Base-by-base conservation (phyloP, 1,284 basidiomycete genomes). In the Cutaneotrichosporon arboriforme region DNA sequence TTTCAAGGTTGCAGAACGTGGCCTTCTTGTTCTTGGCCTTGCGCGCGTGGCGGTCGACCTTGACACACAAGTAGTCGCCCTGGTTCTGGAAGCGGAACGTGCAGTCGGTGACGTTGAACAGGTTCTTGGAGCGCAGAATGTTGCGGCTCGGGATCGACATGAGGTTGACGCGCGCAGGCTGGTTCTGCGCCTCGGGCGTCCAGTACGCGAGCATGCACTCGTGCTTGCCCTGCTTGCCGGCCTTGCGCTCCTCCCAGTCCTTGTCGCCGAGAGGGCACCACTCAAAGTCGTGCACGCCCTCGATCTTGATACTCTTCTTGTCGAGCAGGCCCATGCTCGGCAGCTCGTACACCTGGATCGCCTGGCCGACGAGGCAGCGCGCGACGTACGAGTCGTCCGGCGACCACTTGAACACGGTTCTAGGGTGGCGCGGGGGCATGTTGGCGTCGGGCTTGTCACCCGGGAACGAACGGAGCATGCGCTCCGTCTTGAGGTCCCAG, bases 41-140 rank as follows among this genome's bases (percentile, higher is more conserved):
- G 59, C 70, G 62, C 36, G 68, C 65, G 75, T 97, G 93, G 55
- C 96, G 88, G 77, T 99, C 96, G 54, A 99, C 96, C 78, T 97
- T 97, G 76, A 98, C 96, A 68, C 96, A 98, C 22, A 99, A 83
- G 80, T 91, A 98, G 77, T 98, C 93, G 47, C 96, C 96, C 73
- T 96, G 90, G 69, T 94, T 96, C 78, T 99, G 96, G 93, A 92
- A 99, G 77, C 89, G 88, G 44, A 99, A 82, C 79, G 97, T 97
- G 77, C 93, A 97, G 81, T 97, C 94, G 4, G 91, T 87, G 49
- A 99, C 96, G 72, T 94, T 94, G 81, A 98, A 98, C 58, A 99
- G 76, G 76, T 99, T 98, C 81, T 98, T 98, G 65, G 93, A 88
- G 39, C 96, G 85, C 41, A 97, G 76, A 58, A 90, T 83, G 48